Evolutionary conservation across 257 asterid genomes (phyloP).

Genomic region (Jacaranda mimosifolia): DNA sequence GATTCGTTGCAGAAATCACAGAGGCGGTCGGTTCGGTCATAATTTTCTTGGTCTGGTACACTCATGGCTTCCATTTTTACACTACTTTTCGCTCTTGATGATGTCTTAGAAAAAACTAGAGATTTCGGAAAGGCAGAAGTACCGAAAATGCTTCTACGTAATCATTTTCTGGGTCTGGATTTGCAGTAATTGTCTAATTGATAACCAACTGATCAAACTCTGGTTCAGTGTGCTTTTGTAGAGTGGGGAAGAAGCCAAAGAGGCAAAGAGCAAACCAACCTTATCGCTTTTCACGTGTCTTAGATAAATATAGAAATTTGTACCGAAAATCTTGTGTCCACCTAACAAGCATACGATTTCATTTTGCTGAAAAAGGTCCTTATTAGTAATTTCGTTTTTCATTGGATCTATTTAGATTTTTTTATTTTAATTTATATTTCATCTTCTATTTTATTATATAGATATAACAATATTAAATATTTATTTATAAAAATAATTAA

Average conservation of each 20-base stretch:
- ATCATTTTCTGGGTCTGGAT: constrained; percentile 5
- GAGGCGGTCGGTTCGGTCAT: constrained; percentile 36
- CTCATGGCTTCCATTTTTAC: constrained; percentile 29
- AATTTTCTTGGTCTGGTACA: constrained; percentile 34
- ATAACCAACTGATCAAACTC: neutral
- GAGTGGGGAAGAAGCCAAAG: neutral
- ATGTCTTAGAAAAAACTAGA: neutral
- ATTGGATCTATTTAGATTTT: no score
- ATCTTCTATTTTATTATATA: no score
- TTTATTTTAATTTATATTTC: no score
- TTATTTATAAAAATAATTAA: no score
- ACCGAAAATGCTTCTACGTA: neutral
- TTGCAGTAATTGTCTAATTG: neutral
- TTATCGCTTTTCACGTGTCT: constrained; percentile 56
- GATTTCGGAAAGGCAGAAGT: neutral
- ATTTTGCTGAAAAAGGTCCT: no score
- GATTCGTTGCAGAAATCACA: constrained; percentile 86
- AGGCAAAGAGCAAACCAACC: constrained; percentile 23
- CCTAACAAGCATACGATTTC: no score
- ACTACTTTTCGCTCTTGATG: neutral
- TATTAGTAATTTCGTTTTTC: no score
- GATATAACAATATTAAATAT: no score
- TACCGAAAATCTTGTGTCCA: no score
- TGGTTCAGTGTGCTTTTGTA: neutral
- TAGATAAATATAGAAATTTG: neutral